Conservation (phyloP, 202 grass and related monocot species). For the Schoenoplectus tabernaemontani region DNA sequence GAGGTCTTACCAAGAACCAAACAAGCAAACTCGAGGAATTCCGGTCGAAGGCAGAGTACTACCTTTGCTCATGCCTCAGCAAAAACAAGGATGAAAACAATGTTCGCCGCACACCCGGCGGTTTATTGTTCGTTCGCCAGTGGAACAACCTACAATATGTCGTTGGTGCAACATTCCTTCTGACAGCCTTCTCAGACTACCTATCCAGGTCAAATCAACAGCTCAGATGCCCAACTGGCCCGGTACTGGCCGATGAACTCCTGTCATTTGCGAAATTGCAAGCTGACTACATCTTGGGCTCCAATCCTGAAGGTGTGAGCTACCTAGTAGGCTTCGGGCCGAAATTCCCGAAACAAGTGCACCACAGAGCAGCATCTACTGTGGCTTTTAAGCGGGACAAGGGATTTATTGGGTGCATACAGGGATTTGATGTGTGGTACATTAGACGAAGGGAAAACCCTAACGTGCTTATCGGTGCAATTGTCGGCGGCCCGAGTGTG, state of each 20-base stretch:
- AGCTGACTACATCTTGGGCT: slow-evolving; percentile 84
- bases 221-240: slow-evolving; percentile 34
- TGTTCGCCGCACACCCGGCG: slow-evolving; percentile 62
- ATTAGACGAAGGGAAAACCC: slow-evolving; percentile 45
- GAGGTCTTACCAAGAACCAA: slow-evolving; percentile 29
- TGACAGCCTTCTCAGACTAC: slow-evolving; percentile 58
- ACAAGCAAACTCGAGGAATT: slow-evolving; percentile 40
- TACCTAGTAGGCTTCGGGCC: slow-evolving; percentile 66
- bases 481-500: slow-evolving; percentile 75
- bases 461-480: slow-evolving; percentile 60
- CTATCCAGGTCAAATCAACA: slow-evolving; percentile 26
- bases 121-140: slow-evolving; percentile 65
- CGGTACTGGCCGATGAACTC: slow-evolving; percentile 20
- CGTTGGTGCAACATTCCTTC: slow-evolving; percentile 65
- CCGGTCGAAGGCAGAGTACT: slow-evolving; percentile 54
- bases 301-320: slow-evolving; percentile 53
- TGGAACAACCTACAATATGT: slow-evolving; percentile 98
- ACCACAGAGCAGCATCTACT: slow-evolving; percentile 85
- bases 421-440: slow-evolving; percentile 88
- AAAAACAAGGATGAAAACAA: slow-evolving; percentile 54
- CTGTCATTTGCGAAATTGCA: slow-evolving; percentile 57
- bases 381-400: slow-evolving; percentile 35
- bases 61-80: slow-evolving; percentile 78
- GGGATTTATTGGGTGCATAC: slow-evolving; percentile 70
- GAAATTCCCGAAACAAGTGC: slow-evolving; percentile 50